A percentile compares a stretch with the other conserved stretches of the same genome.
These are phyloP conservation scores for Petasospora fabianii DNA, from an alignment of 1,139 yeast genomes.

Conservation along the genomic window DNA sequence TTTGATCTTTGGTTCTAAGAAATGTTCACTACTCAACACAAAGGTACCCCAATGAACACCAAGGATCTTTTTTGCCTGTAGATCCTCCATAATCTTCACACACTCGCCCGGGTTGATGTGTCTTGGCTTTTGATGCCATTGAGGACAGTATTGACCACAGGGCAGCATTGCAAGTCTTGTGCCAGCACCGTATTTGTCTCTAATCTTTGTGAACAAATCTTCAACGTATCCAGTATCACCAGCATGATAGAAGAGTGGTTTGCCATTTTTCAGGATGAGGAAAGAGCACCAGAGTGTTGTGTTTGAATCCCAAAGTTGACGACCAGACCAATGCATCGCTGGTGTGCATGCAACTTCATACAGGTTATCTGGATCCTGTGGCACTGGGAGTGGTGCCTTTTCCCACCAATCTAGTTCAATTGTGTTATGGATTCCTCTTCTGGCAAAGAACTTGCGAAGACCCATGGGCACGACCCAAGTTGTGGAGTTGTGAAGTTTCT, in stretches of 20 bases:
- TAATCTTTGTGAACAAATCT: constrained; percentile 65
- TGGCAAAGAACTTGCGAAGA: constrained; percentile 53
- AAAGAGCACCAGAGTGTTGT: constrained; percentile 86
- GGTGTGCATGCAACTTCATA: constrained; percentile 88
- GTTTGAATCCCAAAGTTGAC: constrained; percentile 74
- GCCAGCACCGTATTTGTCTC: constrained; percentile 58
- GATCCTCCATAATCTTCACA: constrained; percentile 58
- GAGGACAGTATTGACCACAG: constrained; percentile 92
- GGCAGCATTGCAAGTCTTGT: constrained; percentile 74
- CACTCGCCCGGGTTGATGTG: constrained; percentile 85
- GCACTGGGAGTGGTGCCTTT: constrained; percentile 40
- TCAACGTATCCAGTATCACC: constrained; percentile 90
- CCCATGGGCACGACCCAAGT: constrained; percentile 89
- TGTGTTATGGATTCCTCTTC: constrained; percentile 43
- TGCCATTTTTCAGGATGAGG: constrained; percentile 58
- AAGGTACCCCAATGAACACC: constrained; percentile 98
- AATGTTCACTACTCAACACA: constrained; percentile 82
- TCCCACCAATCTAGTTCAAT: constrained; percentile 96
- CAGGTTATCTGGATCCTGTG: constrained; percentile 37
- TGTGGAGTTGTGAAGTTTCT: constrained; percentile 45
- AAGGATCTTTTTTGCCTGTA: constrained; percentile 58
- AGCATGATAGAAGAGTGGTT: constrained; percentile 79
- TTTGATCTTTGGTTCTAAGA: constrained; percentile 69
- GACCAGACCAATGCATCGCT: constrained; percentile 94
- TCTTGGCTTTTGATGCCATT: constrained; percentile 90